Evolutionary conservation across 768 basidiomycete genomes (phyloP).

Genomic region (Kwoniella dejecticola): DNA sequence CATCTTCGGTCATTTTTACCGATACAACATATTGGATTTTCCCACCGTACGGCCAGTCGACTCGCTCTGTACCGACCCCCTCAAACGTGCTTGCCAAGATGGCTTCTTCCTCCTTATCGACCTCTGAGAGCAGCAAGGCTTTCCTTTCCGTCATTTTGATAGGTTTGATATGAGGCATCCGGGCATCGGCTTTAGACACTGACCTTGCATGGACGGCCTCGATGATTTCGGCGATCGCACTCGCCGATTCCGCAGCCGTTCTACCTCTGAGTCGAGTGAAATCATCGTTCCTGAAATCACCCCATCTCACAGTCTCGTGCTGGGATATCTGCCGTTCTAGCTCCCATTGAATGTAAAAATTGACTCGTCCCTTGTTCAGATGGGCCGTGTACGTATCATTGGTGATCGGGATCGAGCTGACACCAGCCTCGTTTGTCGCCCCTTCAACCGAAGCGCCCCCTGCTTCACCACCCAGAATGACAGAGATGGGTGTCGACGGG

Average conservation of each 20-base stretch:
- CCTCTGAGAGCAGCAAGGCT: slow-evolving; percentile 21
- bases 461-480: background rate
- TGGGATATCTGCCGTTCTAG: slow-evolving; percentile 19
- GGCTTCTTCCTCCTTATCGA: slow-evolving; percentile 33
- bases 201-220: background rate
- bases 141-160: background rate
- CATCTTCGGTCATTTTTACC: slow-evolving; percentile 8
- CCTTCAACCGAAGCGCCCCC: background rate
- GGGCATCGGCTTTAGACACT: too few species aligned
- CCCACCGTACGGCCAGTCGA: slow-evolving; percentile 39
- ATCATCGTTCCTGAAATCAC: slow-evolving; percentile 23
- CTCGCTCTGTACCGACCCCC: slow-evolving; percentile 20
- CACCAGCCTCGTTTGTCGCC: background rate
- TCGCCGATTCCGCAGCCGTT: background rate
- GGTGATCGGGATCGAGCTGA: background rate
- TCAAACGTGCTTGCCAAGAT: slow-evolving; percentile 19
- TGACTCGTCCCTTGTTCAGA: slow-evolving; percentile 21
- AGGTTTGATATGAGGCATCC: too few species aligned
- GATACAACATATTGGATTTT: slow-evolving; percentile 26
- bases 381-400: slow-evolving; percentile 22
- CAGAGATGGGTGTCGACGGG: background rate
- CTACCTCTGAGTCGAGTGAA: slow-evolving; percentile 15
- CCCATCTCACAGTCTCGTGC: slow-evolving; percentile 13
- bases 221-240: slow-evolving; percentile 4
- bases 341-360: slow-evolving; percentile 42